Evolutionary conservation across 2,329 filamentous ascomycete species (phyloP).

Genomic region (Boeremia exigua): DNA sequence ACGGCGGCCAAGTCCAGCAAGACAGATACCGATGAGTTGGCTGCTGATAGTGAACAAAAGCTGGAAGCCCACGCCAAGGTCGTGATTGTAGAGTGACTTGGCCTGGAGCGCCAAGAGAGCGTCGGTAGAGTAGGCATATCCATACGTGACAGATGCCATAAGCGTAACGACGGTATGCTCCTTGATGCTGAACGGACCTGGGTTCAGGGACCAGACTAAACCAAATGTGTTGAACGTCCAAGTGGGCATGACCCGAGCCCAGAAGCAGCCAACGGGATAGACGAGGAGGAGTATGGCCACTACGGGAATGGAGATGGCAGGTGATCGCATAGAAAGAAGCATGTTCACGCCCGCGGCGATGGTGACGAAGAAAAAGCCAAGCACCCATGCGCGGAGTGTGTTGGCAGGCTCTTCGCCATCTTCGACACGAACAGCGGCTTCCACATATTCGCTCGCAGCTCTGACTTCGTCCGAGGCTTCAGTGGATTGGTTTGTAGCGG

Average conservation of each 20-base stretch:
- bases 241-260: constrained; percentile 63
- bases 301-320: constrained; percentile 35
- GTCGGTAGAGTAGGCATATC: constrained; percentile 73
- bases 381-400: constrained; percentile 41
- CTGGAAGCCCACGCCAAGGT: constrained; percentile 43
- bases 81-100: constrained; percentile 73
- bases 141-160: constrained; percentile 65
- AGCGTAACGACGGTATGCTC: constrained; percentile 68
- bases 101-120: constrained; percentile 65
- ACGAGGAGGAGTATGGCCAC: constrained; percentile 48
- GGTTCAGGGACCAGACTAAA: constrained; percentile 62
- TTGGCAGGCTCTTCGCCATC: constrained; percentile 28
- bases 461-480: neutral
- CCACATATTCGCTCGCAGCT: constrained; percentile 4
- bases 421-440: constrained; percentile 6
- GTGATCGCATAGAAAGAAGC: constrained; percentile 40
- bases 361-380: constrained; percentile 36
- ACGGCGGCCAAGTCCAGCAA: constrained; percentile 7
- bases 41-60: constrained; percentile 21
- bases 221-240: constrained; percentile 60
- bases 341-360: constrained; percentile 37
- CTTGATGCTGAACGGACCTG: constrained; percentile 67
- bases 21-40: constrained; percentile 8
- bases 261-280: constrained; percentile 55
- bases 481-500: neutral